A percentile compares a stretch with the other conserved stretches of the same genome.
Conservation (phyloP, 192 early-diverging fungal species). For the Chytriomyces hyalinus region DNA sequence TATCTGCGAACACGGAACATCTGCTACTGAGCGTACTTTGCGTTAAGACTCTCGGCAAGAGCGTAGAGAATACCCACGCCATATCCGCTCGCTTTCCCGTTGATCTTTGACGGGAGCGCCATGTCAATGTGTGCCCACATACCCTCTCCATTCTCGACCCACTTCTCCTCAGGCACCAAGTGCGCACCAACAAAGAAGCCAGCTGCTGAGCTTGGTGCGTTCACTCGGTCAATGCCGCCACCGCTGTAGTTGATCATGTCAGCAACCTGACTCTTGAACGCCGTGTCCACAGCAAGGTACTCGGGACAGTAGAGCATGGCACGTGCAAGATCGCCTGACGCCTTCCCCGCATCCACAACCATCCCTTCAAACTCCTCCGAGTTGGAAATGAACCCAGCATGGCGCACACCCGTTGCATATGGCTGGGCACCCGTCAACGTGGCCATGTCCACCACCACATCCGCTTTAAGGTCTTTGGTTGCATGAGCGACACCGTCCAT, state of each 20-base stretch:
- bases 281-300: slow-evolving; percentile 13
- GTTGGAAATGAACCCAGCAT: slow-evolving; percentile 51
- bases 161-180: slow-evolving; percentile 27
- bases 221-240: slow-evolving; percentile 42
- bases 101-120: slow-evolving; percentile 16
- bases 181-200: slow-evolving; percentile 24
- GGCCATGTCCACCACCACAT: slow-evolving; percentile 56
- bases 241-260: slow-evolving; percentile 55
- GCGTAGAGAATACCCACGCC: slow-evolving; percentile 9
- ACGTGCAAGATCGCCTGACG: slow-evolving; percentile 43
- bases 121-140: slow-evolving; percentile 37
- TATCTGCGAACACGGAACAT: background rate
- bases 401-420: slow-evolving; percentile 51
- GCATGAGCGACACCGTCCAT: slow-evolving; percentile 58
- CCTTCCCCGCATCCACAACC: slow-evolving; percentile 44
- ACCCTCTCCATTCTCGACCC: slow-evolving; percentile 15
- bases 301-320: slow-evolving; percentile 43
- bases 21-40: slow-evolving; percentile 4
- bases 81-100: slow-evolving; percentile 13
- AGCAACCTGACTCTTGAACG: slow-evolving; percentile 45
- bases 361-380: slow-evolving; percentile 42
- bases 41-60: background rate
- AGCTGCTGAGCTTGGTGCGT: background rate
- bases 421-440: slow-evolving; percentile 60
- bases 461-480: slow-evolving; percentile 46